Evolutionary conservation across 257 asterid genomes (phyloP).

Genomic region (Gentiana straminea): DNA sequence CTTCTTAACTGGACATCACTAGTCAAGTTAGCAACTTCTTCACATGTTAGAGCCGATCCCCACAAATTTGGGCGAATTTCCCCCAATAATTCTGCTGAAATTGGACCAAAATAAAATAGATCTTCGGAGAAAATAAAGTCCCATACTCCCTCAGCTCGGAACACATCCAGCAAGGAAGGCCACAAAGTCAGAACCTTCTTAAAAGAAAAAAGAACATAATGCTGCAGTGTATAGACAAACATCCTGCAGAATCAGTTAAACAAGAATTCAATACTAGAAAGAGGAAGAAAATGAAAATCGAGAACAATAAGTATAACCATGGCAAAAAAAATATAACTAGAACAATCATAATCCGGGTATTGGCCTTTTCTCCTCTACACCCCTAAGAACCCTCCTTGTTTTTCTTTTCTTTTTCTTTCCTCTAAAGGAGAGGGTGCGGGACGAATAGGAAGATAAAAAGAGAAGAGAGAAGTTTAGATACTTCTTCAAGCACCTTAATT

Average conservation of each 20-base stretch:
- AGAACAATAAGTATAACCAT: neutral
- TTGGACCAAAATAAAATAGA: slow-evolving; percentile 73
- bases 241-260: slow-evolving; percentile 43
- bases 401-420: too few species aligned
- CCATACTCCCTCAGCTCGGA: slow-evolving; percentile 94
- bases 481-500: slow-evolving; percentile 54
- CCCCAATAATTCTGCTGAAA: slow-evolving; percentile 40
- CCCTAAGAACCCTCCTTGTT: neutral
- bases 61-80: slow-evolving; percentile 18
- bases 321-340: neutral
- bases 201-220: slow-evolving; percentile 53
- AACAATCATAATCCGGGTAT: neutral
- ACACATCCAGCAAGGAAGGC: slow-evolving; percentile 65
- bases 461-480: slow-evolving; percentile 4
- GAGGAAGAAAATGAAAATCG: slow-evolving; percentile 5
- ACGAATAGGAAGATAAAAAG: neutral
- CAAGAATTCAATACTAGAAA: slow-evolving; percentile 9
- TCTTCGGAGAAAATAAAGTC: slow-evolving; percentile 96
- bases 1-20: slow-evolving; percentile 17
- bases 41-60: slow-evolving; percentile 21
- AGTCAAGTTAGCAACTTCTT: slow-evolving; percentile 27
- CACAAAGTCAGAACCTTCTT: slow-evolving; percentile 56
- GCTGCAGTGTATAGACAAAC: slow-evolving; percentile 70
- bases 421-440: neutral
- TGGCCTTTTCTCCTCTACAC: neutral